Evolutionary conservation across 306 rosid species (phyloP).

Genomic region (barrel medic (Medicago truncatula)): DNA sequence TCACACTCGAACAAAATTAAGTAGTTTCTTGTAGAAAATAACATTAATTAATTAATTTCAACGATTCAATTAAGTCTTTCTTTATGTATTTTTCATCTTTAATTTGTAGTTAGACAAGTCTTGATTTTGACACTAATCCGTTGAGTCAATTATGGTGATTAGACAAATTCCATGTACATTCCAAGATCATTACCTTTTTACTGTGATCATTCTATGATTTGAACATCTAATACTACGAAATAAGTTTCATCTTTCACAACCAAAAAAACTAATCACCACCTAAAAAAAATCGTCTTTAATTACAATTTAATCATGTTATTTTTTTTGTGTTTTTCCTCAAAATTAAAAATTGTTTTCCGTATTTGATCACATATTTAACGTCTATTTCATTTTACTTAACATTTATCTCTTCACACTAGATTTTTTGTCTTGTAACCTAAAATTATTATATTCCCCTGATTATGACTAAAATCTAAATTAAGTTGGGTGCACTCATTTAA

Average conservation of each 20-base stretch:
- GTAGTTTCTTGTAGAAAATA: background rate
- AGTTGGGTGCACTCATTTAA: background rate
- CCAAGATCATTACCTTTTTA: background rate
- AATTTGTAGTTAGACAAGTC: background rate
- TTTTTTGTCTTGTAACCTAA: background rate
- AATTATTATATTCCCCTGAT: background rate
- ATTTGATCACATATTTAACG: too few relatives aligned
- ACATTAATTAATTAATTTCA: background rate
- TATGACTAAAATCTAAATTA: background rate
- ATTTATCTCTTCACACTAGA: background rate
- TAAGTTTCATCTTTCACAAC: too few relatives aligned
- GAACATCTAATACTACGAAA: background rate
- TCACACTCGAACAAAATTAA: background rate
- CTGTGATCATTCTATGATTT: background rate
- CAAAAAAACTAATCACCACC: too few relatives aligned
- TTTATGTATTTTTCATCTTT: background rate
- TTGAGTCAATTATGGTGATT: conserved; percentile 10
- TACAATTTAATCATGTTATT: background rate
- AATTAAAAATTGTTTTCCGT: background rate
- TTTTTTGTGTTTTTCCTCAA: background rate
- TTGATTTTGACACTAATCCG: background rate
- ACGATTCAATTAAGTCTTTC: background rate
- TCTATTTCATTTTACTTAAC: background rate
- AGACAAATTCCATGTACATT: background rate
- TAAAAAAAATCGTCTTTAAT: background rate